These are phyloP conservation scores for Phytopythium boreale DNA, from an alignment of 352 stramenopile genomes.

Conservation along the genomic window DNA sequence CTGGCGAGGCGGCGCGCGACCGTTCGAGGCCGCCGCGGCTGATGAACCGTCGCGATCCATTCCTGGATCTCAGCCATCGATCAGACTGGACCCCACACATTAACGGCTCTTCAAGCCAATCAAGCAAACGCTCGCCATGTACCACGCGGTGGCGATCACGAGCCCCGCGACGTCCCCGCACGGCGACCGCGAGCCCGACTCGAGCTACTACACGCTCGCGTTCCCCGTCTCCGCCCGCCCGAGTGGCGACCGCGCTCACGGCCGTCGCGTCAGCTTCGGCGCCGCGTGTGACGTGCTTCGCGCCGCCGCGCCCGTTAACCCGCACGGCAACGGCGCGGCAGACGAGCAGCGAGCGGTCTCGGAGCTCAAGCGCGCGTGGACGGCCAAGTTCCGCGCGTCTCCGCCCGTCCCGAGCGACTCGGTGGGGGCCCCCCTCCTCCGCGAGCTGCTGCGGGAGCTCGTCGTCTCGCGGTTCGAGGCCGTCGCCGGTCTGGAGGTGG, in stretches of 20 bases:
- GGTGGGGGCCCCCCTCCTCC: constrained; percentile 48
- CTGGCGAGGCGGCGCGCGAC: too few relatives aligned
- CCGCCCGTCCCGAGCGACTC: constrained; percentile 40
- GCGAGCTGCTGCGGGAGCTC: constrained; percentile 65
- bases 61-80: background rate
- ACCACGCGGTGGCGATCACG: constrained; percentile 42
- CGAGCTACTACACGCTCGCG: constrained; percentile 63
- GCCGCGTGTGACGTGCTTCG: constrained; percentile 50
- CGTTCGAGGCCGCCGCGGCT: background rate
- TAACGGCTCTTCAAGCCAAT: background rate
- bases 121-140: constrained; percentile 16
- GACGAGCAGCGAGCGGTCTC: constrained; percentile 36
- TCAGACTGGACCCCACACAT: constrained; percentile 8
- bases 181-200: constrained; percentile 17
- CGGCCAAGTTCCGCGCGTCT: constrained; percentile 62
- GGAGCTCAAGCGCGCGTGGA: constrained; percentile 57
- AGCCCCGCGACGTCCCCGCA: constrained; percentile 50
- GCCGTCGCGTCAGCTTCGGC: constrained; percentile 42
- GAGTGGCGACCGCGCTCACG: background rate
- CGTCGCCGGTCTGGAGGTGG: constrained; percentile 31
- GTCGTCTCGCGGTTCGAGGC: constrained; percentile 62
- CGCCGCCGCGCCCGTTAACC: constrained; percentile 28
- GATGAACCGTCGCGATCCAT: background rate
- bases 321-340: constrained; percentile 23
- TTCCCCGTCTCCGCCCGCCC: constrained; percentile 40